A percentile compares a stretch with the other conserved stretches of the same genome.
phyloP scores from a whole-genome alignment of 768 basidiomycete genomes.

The Lactarius akahatsu region DNA sequence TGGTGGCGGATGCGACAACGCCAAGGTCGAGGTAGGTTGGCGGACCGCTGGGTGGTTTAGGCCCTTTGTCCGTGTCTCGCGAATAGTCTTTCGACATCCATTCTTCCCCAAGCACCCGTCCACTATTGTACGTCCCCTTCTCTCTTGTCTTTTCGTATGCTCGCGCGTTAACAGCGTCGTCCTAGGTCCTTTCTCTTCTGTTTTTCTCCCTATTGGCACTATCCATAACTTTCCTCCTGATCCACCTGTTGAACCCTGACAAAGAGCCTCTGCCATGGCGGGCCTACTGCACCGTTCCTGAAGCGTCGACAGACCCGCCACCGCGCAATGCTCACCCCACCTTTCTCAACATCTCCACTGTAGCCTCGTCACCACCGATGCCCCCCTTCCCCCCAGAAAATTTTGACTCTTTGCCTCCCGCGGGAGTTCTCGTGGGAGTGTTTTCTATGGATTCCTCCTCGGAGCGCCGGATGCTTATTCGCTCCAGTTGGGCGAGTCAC shows the following conservation, averaged over 20 bases:
- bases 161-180: slow-evolving; percentile 22
- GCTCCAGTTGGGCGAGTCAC: slow-evolving; percentile 89
- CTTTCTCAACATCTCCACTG: slow-evolving; percentile 35
- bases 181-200: slow-evolving; percentile 66
- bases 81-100: slow-evolving; percentile 63
- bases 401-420: slow-evolving; percentile 74
- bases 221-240: slow-evolving; percentile 80
- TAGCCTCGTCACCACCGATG: slow-evolving; percentile 30
- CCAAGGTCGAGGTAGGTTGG: slow-evolving; percentile 51
- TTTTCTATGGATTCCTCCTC: slow-evolving; percentile 85
- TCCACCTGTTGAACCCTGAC: slow-evolving; percentile 93
- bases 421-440: slow-evolving; percentile 84
- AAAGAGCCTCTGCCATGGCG: slow-evolving; percentile 94
- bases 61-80: slow-evolving; percentile 52
- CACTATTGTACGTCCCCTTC: slow-evolving; percentile 60
- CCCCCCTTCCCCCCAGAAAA: slow-evolving; percentile 68
- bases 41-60: slow-evolving; percentile 47
- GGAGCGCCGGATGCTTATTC: slow-evolving; percentile 83
- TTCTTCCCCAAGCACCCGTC: slow-evolving; percentile 78
- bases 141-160: slow-evolving; percentile 9
- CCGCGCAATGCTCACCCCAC: slow-evolving; percentile 42
- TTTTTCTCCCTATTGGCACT: slow-evolving; percentile 80
- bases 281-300: slow-evolving; percentile 80
- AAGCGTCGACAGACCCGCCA: slow-evolving; percentile 46
- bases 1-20: slow-evolving; percentile 53